Percentiles rank a stretch among this genome's conserved stretches.
phyloP scores from a whole-genome alignment of 1,284 basidiomycete species.

The Gymnopus androsaceus region DNA sequence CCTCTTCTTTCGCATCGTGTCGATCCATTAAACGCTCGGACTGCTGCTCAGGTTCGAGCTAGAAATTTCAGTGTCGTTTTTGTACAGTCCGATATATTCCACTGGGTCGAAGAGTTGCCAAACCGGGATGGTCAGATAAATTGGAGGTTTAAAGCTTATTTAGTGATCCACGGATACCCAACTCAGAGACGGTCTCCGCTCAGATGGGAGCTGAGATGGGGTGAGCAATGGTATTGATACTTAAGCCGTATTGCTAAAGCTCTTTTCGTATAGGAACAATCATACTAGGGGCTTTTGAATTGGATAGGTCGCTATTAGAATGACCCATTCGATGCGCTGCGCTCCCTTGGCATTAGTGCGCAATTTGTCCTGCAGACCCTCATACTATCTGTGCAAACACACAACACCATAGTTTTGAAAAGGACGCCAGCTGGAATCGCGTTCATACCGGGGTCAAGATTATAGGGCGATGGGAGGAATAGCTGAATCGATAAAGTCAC shows the following conservation, averaged over 20 bases:
- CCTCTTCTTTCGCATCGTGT: neutral
- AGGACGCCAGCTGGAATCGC: neutral
- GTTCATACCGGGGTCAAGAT: neutral
- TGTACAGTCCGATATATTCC: neutral
- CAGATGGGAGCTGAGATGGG: conserved; percentile 3
- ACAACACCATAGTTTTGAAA: neutral
- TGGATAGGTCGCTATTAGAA: neutral
- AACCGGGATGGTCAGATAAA: neutral
- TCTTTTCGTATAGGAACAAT: neutral
- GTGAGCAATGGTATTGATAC: neutral
- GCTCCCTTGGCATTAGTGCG: neutral
- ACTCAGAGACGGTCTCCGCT: neutral
- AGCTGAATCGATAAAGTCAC: too few relatives aligned
- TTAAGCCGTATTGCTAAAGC: neutral
- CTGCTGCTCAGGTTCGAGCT: neutral
- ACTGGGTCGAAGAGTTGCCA: conserved; percentile 2
- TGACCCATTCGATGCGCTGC: neutral
- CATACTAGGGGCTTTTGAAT: neutral
- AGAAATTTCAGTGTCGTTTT: neutral
- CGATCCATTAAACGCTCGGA: neutral
- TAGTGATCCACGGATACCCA: neutral
- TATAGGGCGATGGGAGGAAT: neutral
- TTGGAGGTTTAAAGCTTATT: neutral
- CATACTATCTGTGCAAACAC: conserved; percentile 5
- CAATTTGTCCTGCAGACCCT: neutral